Evolutionary conservation across 2,329 filamentous ascomycete species (phyloP).

Genomic region (Aureobasidium leucospermi): DNA sequence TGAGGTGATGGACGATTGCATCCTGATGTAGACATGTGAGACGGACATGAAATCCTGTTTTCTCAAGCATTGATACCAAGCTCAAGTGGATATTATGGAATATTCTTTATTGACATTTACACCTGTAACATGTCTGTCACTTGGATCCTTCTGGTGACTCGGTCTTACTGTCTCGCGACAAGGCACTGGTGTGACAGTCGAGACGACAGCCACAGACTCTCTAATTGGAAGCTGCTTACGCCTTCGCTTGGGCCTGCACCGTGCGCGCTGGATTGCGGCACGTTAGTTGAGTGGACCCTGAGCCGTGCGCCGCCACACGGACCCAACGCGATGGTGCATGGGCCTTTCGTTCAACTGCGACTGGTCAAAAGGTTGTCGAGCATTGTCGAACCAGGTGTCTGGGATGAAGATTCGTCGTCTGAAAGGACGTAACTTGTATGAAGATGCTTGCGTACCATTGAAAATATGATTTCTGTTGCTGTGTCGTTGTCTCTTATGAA

Average conservation of each 20-base stretch:
- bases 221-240: background rate
- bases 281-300: background rate
- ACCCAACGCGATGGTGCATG: background rate
- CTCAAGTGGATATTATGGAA: background rate
- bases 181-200: background rate
- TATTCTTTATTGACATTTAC: background rate
- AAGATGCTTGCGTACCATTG: no score
- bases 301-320: background rate
- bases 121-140: constrained; percentile 3
- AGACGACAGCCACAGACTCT: background rate
- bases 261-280: background rate
- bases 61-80: no score
- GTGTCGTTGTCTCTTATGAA: no score
- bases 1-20: background rate
- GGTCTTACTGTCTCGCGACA: background rate
- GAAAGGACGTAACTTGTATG: background rate
- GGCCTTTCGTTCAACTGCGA: background rate
- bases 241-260: background rate
- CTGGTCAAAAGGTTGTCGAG: background rate
- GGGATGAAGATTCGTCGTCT: background rate
- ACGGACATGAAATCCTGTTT: background rate
- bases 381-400: background rate
- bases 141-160: background rate
- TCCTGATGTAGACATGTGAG: background rate
- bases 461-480: no score